Base-by-base conservation (phyloP, 2,329 filamentous ascomycete genomes). In the Colletotrichum coccodes region DNA sequence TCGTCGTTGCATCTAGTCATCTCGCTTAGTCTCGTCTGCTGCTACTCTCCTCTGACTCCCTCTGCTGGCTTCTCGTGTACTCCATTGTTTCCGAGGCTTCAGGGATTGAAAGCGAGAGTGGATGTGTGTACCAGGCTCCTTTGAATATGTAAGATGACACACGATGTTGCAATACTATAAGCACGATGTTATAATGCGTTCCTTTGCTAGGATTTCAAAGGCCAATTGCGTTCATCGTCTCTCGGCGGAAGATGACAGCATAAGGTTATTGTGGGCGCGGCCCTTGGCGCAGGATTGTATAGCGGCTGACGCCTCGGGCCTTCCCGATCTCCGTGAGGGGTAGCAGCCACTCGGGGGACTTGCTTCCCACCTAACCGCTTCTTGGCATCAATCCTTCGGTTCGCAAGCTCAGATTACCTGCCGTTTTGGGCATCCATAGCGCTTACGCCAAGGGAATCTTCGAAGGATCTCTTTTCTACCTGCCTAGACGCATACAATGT, bases 31-130 rank as follows among this genome's bases (percentile, higher is more conserved):
- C 60, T 50, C 32, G 14, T 58, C 42, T 64, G n/a, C 42, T 40
- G 32, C 52, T 34, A n/a, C 42, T 63, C 52, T 57, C 5, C 60
- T 49, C 42, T n/a, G 60, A 32, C 57, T 42, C 49, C 5, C 60
- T 49, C 42, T n/a, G 60, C 18, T 49, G 23, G 32, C 42, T 18
- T 34, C 42, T 50, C 60, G 52, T 49, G 52, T 28, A 64, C 12
- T 4, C 0, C 42, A 58, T 50, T 58, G 42, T 58, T 64, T 58
- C 32, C 52, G 40, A 50, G 34, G 34, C 42, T 58, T 58, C 40
- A 58, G 42, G 42, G 34, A 4, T 57, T 58, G 52, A 64, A 58
- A 58, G 60, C 60, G 52, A 64, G 34, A 23, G 32, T 49, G 23
- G 40, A 63, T 32, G 12, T 57, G 30, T 49, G 32, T 42, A 28